These are phyloP conservation scores for Suillus tomentosus DNA, from an alignment of 768 basidiomycete species.

Conservation along the genomic window DNA sequence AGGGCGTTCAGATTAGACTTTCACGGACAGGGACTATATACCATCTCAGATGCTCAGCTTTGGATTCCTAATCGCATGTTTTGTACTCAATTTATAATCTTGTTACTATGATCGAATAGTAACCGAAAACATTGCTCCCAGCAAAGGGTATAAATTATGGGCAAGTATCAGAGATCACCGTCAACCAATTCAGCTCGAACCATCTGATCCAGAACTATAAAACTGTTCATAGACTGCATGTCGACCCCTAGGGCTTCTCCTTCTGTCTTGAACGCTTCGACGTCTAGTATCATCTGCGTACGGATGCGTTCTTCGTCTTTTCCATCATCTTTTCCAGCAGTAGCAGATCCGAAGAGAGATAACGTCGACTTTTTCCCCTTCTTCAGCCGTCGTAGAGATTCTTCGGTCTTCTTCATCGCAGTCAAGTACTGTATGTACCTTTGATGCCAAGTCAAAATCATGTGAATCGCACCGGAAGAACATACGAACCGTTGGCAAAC, in stretches of 20 bases:
- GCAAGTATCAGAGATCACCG: conserved; percentile 19
- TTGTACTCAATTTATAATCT: not conserved
- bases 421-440: conserved; percentile 83
- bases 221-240: conserved; percentile 53
- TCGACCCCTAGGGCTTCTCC: conserved; percentile 69
- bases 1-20: conserved; percentile 41
- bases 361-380: conserved; percentile 81
- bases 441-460: not conserved
- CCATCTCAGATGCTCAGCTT: conserved; percentile 47
- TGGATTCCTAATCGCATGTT: conserved; percentile 18
- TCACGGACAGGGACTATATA: conserved; percentile 63
- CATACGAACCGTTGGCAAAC: conserved; percentile 61
- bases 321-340: conserved; percentile 55
- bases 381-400: conserved; percentile 81
- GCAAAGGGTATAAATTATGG: not conserved
- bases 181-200: conserved; percentile 49
- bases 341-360: conserved; percentile 71
- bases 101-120: not conserved
- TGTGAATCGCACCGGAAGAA: conserved; percentile 1
- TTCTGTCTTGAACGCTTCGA: conserved; percentile 81
- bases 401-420: conserved; percentile 90
- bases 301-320: conserved; percentile 89
- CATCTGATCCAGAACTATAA: conserved; percentile 57
- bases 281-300: conserved; percentile 81
- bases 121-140: not conserved